Percentiles rank a stretch among this genome's conserved stretches.
Conservation (phyloP, 345 rosid genomes). For the Hibiscus mutabilis region DNA sequence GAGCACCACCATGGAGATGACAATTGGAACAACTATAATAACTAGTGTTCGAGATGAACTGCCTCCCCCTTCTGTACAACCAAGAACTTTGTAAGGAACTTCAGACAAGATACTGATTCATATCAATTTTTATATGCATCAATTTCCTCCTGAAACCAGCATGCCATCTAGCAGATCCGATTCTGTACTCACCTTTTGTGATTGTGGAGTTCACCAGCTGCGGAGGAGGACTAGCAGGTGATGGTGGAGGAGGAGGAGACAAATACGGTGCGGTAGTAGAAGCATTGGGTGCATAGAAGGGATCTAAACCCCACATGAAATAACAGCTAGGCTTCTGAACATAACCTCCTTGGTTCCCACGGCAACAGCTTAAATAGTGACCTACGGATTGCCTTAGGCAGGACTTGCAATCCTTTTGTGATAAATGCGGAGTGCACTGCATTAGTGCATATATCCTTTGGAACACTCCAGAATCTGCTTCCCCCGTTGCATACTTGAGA, state of each 20-base stretch:
- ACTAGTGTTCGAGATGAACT: slow-evolving; percentile 6
- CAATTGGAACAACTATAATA: slow-evolving; percentile 17
- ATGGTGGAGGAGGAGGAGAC: neutral
- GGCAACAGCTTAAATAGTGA: slow-evolving; percentile 11
- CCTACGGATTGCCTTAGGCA: slow-evolving; percentile 22
- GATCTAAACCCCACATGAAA: slow-evolving; percentile 34
- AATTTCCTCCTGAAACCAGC: neutral
- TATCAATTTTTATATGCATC: neutral
- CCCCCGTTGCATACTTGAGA: slow-evolving; percentile 32
- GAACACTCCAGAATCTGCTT: slow-evolving; percentile 8
- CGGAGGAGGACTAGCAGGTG: slow-evolving; percentile 1
- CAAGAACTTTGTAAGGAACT: neutral
- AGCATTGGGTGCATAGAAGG: neutral
- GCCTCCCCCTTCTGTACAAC: slow-evolving; percentile 3
- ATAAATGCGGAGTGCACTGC: slow-evolving; percentile 54
- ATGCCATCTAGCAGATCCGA: neutral
- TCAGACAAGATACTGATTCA: neutral
- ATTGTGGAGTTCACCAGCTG: neutral
- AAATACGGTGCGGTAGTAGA: neutral
- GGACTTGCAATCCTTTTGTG: slow-evolving; percentile 18
- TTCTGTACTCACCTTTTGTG: neutral
- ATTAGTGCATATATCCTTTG: slow-evolving; percentile 25
- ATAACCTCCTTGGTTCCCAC: slow-evolving; percentile 33
- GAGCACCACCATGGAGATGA: slow-evolving; percentile 11
- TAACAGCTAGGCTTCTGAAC: slow-evolving; percentile 34